Evolutionary conservation across 179 eudicot species (phyloP).

Genomic region (Corrigiola litoralis): DNA sequence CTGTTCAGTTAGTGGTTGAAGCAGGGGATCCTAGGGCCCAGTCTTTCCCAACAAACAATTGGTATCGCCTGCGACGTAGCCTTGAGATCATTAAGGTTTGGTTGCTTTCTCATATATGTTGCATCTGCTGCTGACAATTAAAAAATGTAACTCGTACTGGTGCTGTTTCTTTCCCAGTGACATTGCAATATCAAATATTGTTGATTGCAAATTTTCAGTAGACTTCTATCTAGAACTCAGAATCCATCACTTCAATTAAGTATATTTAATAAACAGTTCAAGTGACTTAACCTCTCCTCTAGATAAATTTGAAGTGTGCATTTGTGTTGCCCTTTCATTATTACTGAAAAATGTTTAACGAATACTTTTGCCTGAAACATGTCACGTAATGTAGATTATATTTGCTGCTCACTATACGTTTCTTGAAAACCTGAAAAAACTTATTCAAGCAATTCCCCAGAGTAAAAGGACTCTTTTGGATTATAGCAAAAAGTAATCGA

Average conservation of each 20-base stretch:
- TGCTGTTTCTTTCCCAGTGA: background rate
- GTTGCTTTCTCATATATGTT: constrained; percentile 5
- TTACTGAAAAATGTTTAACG: background rate
- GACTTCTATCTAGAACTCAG: too few relatives aligned
- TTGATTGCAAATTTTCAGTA: background rate
- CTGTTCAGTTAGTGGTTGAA: constrained; percentile 67
- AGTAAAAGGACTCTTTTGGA: background rate
- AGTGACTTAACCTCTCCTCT: too few relatives aligned
- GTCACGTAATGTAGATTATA: background rate
- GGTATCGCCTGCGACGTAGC: constrained; percentile 91
- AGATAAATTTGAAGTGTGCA: too few relatives aligned
- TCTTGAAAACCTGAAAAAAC: background rate
- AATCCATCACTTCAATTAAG: too few relatives aligned
- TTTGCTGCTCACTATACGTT: background rate
- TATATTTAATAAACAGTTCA: too few relatives aligned
- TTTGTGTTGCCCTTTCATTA: too few relatives aligned
- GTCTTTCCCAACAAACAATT: constrained; percentile 74
- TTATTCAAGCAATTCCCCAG: background rate
- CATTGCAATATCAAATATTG: background rate
- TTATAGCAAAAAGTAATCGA: too few relatives aligned
- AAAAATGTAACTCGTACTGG: background rate
- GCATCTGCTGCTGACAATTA: background rate
- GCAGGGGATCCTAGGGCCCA: constrained; percentile 78
- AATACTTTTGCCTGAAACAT: background rate
- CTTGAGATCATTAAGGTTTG: constrained; percentile 85